Conservation (phyloP, 1,284 basidiomycete genomes). For the Melanopsichium pennsylvanicum region DNA sequence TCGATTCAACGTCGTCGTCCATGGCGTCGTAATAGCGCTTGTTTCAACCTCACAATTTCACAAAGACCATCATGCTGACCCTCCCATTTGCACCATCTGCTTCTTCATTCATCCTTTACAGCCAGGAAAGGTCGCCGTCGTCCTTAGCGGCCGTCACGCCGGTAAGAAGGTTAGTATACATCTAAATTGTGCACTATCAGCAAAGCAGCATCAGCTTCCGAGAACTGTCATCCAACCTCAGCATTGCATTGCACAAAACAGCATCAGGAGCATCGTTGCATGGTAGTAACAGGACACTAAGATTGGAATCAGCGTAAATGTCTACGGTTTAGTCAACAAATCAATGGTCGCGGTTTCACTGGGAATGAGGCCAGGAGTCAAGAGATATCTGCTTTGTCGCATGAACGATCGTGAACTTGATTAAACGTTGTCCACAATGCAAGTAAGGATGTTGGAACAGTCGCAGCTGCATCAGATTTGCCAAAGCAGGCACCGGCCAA, state of each 20-base stretch:
- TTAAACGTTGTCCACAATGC: too few relatives aligned
- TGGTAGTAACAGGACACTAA: neutral
- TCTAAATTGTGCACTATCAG: neutral
- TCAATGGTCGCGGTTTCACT: too few relatives aligned
- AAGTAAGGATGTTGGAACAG: too few relatives aligned
- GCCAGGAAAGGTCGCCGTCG: slow-evolving; percentile 85
- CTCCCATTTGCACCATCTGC: neutral
- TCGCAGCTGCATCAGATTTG: too few relatives aligned
- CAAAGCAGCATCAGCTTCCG: slow-evolving; percentile 14
- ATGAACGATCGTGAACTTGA: too few relatives aligned
- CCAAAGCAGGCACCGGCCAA: too few relatives aligned
- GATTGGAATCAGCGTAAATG: too few relatives aligned
- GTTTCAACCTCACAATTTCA: neutral
- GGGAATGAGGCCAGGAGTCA: too few relatives aligned
- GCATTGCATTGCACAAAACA: neutral
- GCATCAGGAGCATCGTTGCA: too few relatives aligned
- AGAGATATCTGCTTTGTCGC: too few relatives aligned
- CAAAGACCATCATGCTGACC: slow-evolving; percentile 8
- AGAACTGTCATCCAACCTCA: slow-evolving; percentile 1
- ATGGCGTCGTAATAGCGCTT: slow-evolving; percentile 18
- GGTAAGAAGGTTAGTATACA: slow-evolving; percentile 64
- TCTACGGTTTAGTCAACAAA: too few relatives aligned
- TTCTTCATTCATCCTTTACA: slow-evolving; percentile 76
- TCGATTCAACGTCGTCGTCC: neutral
- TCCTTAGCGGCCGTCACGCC: slow-evolving; percentile 65